Conservation (phyloP, 2,329 filamentous ascomycete genomes). For the Talaromyces funiculosus region DNA sequence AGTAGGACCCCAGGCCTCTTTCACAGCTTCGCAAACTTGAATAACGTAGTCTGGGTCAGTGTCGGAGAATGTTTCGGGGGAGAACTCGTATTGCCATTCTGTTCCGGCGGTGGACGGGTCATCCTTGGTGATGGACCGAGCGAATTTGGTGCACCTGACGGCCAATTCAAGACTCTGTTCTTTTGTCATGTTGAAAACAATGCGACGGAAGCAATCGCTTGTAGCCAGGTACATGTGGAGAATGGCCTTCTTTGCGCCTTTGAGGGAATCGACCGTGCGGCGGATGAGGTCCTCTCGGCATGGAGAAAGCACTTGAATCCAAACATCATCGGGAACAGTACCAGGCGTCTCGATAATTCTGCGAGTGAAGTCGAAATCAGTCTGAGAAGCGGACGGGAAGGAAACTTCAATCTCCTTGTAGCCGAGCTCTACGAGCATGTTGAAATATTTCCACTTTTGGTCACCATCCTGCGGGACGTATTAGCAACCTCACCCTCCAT, state of each 20-base stretch:
- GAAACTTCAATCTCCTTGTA: constrained; percentile 98
- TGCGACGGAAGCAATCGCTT: constrained; percentile 86
- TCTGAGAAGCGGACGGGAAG: constrained; percentile 90
- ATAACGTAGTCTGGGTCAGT: constrained; percentile 77
- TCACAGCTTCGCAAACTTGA: constrained; percentile 84
- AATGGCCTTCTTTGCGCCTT: constrained; percentile 86
- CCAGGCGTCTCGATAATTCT: constrained; percentile 80
- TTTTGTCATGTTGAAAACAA: constrained; percentile 84
- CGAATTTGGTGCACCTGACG: constrained; percentile 77
- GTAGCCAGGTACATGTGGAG: constrained; percentile 95
- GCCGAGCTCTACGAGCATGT: constrained; percentile 84
- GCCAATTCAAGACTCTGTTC: constrained; percentile 77
- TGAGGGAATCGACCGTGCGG: constrained; percentile 80
- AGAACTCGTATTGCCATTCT: constrained; percentile 50
- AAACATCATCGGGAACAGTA: constrained; percentile 80
- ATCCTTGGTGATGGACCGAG: constrained; percentile 83
- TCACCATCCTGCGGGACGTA: constrained; percentile 66
- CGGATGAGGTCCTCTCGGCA: constrained; percentile 88
- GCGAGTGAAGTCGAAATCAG: constrained; percentile 92
- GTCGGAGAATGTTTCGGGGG: constrained; percentile 71
- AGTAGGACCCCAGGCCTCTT: constrained; percentile 82
- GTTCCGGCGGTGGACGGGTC: constrained; percentile 53
- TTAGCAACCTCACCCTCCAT: neutral
- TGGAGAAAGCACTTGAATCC: constrained; percentile 84
- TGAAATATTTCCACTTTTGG: constrained; percentile 92